These are phyloP conservation scores for Pseudonitzschia pungens DNA, from an alignment of 108 stramenopile species.

Conservation along the genomic window DNA sequence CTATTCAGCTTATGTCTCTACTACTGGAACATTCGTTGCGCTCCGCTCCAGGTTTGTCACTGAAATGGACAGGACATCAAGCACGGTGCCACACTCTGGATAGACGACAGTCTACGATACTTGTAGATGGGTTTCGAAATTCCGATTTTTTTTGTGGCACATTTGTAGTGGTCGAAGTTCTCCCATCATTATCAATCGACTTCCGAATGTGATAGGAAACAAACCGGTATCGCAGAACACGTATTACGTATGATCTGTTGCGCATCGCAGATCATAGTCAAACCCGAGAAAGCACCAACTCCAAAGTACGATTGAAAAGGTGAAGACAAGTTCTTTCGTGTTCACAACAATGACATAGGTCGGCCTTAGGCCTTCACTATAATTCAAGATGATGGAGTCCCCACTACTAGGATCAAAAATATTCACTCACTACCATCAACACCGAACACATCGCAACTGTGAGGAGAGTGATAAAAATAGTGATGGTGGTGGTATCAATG, in stretches of 20 bases:
- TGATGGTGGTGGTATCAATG: not conserved
- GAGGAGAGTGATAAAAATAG: not conserved
- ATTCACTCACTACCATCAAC: not conserved
- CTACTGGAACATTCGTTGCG: not conserved
- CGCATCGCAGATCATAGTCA: no score
- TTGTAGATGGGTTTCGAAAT: not conserved
- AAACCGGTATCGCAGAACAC: no score
- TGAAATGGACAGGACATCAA: not conserved
- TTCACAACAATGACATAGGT: not conserved
- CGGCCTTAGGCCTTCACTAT: not conserved
- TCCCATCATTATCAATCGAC: no score
- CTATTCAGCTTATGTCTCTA: not conserved
- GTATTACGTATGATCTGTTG: no score
- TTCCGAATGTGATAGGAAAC: no score
- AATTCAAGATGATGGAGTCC: not conserved
- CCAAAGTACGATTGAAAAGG: not conserved
- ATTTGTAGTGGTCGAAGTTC: not conserved
- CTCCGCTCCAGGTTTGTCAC: not conserved
- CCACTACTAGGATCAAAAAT: slow-evolving; percentile 1
- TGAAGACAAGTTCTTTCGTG: not conserved
- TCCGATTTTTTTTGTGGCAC: not conserved
- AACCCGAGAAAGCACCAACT: no score
- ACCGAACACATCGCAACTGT: not conserved
- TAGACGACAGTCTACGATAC: not conserved
- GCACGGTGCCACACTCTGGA: not conserved